These are phyloP conservation scores for Alternaria dauci DNA, from an alignment of 2,329 filamentous ascomycete species.

Conservation along the genomic window DNA sequence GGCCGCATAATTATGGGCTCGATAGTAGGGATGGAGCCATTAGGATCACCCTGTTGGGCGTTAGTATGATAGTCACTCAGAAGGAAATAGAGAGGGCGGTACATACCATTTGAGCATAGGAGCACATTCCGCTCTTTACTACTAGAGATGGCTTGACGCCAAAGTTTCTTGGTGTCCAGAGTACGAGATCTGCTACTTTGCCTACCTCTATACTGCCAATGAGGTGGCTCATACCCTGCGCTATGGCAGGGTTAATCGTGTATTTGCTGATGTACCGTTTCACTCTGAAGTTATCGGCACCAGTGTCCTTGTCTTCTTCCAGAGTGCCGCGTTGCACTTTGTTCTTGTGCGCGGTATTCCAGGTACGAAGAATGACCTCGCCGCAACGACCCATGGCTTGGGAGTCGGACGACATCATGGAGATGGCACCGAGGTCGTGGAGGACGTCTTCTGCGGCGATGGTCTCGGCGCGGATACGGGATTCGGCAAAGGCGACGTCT, in stretches of 20 bases:
- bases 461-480: constrained; percentile 91
- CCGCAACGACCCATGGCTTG: constrained; percentile 97
- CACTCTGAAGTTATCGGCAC: constrained; percentile 88
- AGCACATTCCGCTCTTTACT: constrained; percentile 87
- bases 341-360: constrained; percentile 98
- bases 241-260: constrained; percentile 90
- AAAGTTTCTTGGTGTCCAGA: constrained; percentile 88
- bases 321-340: constrained; percentile 82
- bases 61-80: constrained; percentile 1
- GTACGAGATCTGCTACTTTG: constrained; percentile 86
- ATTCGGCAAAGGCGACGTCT: constrained; percentile 94
- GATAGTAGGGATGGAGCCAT: constrained; percentile 77
- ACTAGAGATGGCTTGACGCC: constrained; percentile 84
- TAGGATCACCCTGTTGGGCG: constrained; percentile 56
- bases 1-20: constrained; percentile 84
- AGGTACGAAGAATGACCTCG: constrained; percentile 90
- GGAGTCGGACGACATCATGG: constrained; percentile 95
- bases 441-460: constrained; percentile 97
- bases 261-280: constrained; percentile 96
- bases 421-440: constrained; percentile 92
- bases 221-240: constrained; percentile 88
- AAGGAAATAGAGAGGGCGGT: background rate
- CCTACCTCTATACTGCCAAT: constrained; percentile 88
- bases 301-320: constrained; percentile 78
- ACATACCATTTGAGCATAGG: constrained; percentile 81